Base-by-base conservation (phyloP, 768 basidiomycete species). In the Hericium alpestre region DNA sequence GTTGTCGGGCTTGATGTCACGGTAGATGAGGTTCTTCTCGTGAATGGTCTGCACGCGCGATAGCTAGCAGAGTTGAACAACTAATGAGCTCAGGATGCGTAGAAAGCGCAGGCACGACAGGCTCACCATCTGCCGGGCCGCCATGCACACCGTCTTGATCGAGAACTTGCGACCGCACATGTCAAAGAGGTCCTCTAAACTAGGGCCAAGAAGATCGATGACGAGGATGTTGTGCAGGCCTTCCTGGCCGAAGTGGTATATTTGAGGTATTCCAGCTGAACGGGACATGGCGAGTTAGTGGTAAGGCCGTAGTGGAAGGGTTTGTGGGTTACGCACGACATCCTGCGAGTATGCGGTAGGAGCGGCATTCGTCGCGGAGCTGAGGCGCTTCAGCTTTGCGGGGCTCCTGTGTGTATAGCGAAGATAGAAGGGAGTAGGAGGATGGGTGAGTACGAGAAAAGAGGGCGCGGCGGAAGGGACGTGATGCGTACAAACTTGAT, bases 1-100 rank as follows among this genome's bases (percentile, higher is more conserved):
- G 73, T 99, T 99, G 75, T 98, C 96, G 10, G 96, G 96, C 72
- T 99, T 99, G 76, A 99, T 98, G 70, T 99, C 96, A 56, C 96
- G 89, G 71, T 99, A 98, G 65, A 99, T 98, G 66, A 99, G 83
- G 73, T 96, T 97, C 80, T 97, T 98, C 73, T 97, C 95, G 72
- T 99, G 96, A 54, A 99, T 97, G 16, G 90, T 95, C 72, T 98
- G 95, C 18, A 96, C 93, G 65, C 96, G 85, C 52, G 90, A 83
- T 58, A 99, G 77, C 95, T 98, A 65, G 12, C 53, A 38, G 18
- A n/a, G 23, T 0, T 37, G 3, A 38, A 41, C 51, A 32, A 37
- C 9, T 27, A 39, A 15, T 51, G 57, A 22, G 38, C 52, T 46
- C 38, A 43, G 48, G 11, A 46, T 53, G 40, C 51, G 38, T 9